Percentiles rank a stretch among this genome's conserved stretches.
Evolutionary conservation across 306 rosid species (phyloP).

Genomic region (Dryas drummondii): DNA sequence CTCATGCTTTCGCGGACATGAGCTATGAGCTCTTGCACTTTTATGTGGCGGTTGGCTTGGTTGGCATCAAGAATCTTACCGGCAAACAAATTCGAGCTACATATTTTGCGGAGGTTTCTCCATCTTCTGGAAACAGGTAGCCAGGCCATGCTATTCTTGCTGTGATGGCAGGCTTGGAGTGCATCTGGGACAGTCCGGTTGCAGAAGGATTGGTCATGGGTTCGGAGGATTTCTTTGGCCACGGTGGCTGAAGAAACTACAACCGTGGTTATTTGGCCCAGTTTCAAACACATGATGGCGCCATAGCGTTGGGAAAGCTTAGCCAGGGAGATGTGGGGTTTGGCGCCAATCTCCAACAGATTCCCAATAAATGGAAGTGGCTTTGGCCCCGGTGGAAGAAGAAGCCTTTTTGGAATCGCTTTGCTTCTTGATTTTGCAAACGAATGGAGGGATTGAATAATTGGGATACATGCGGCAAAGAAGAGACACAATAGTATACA

Average conservation of each 20-base stretch:
- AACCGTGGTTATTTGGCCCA: conserved; percentile 46
- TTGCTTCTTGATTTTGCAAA: neutral
- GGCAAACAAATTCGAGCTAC: conserved; percentile 38
- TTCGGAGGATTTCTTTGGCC: conserved; percentile 46
- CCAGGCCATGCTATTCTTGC: conserved; percentile 31
- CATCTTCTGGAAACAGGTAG: conserved; percentile 33
- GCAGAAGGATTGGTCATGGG: conserved; percentile 38
- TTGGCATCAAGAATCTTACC: conserved; percentile 33
- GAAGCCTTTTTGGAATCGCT: neutral
- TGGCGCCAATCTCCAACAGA: conserved; percentile 46
- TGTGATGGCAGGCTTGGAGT: conserved; percentile 24
- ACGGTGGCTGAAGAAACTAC: conserved; percentile 42
- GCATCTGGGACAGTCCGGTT: conserved; percentile 42
- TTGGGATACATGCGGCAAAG: conserved; percentile 6
- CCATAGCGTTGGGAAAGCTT: conserved; percentile 40
- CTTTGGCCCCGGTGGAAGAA: conserved; percentile 59
- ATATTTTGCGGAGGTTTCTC: conserved; percentile 40
- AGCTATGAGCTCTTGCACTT: conserved; percentile 23
- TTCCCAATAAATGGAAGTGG: conserved; percentile 53
- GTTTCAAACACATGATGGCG: conserved; percentile 47
- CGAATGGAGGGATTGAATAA: conserved; percentile 12
- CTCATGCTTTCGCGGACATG: conserved; percentile 11
- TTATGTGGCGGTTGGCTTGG: neutral
- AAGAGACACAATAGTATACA: neutral
- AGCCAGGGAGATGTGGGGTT: conserved; percentile 56